phyloP scores from a whole-genome alignment of 495 filamentous ascomycete genomes.

The Neurospora sp. region DNA sequence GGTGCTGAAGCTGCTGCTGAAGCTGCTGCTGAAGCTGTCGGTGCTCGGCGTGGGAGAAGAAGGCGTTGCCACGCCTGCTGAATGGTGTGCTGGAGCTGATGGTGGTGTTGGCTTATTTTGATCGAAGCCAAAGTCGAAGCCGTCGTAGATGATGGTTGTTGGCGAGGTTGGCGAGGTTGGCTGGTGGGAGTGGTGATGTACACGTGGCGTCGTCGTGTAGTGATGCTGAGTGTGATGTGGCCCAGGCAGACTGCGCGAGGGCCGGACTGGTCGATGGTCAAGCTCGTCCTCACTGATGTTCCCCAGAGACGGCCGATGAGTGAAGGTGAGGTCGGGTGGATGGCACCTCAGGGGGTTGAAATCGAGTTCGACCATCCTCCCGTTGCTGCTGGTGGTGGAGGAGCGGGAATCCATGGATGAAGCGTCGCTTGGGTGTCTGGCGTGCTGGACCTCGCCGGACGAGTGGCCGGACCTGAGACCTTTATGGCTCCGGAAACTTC shows the following conservation, averaged over 20 bases:
- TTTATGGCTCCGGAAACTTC: conserved; percentile 24
- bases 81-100: background rate
- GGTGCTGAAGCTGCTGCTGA: conserved; percentile 4
- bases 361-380: conserved; percentile 23
- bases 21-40: conserved; percentile 6
- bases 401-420: conserved; percentile 17
- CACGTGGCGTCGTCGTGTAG: conserved; percentile 1
- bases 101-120: background rate
- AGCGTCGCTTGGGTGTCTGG: conserved; percentile 15
- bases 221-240: background rate
- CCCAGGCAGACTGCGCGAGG: conserved; percentile 7
- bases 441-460: conserved; percentile 10
- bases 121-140: conserved; percentile 28
- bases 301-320: background rate
- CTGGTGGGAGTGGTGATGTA: background rate
- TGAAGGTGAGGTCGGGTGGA: conserved; percentile 11
- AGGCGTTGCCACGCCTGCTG: background rate
- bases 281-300: conserved; percentile 1
- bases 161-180: conserved; percentile 1
- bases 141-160: conserved; percentile 23
- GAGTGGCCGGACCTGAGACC: conserved; percentile 7
- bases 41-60: conserved; percentile 9
- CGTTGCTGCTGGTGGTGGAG: conserved; percentile 18
- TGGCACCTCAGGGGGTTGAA: conserved; percentile 27
- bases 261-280: conserved; percentile 14